Base-by-base conservation (phyloP, 495 filamentous ascomycete genomes). In the Xylaria palmicola region DNA sequence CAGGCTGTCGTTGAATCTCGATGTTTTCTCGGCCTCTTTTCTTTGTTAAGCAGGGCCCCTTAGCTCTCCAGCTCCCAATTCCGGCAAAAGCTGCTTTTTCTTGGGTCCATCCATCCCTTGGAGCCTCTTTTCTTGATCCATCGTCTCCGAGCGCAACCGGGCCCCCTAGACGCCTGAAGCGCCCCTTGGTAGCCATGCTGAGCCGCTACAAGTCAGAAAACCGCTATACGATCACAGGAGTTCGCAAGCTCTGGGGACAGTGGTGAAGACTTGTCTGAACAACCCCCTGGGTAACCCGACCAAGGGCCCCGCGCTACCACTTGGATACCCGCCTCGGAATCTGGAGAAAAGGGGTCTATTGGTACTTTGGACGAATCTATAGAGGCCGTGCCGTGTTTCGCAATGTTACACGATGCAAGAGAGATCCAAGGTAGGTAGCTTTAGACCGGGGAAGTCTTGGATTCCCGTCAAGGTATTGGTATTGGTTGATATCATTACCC, bases 1-100 rank as follows among this genome's bases (percentile, higher is more conserved):
- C 67, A 68, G 69, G 69, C 59, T 72, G 62, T 65, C 65, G 47
- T 70, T 72, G 34, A 65, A 63, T 63, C 56, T 60, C 63, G 36
- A 62, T 52, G 37, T 68, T 57, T 43, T 32, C 64, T 56, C 65
- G 59, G 10, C 50, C 26, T 36, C 29, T 37, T 60, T 34, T 58
- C 68, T 65, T 55, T 26, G 50, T 66, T 61, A 60, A 54, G 62
- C 43, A 59, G 65, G 60, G 53, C 62, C 56, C 51, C 65, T 26
- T 60, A 30, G 20, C 62, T 51, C 37, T 56, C 32, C 12, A 66
- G 62, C 63, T 65, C 58, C 56, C 52, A 22, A 29, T 51, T 48
- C 59, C 60, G 67, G 61, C 59, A 68, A 60, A 63, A 60, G 57
- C 54, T 61, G 60, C 44, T 59, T 55, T 51, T 51, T 61, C 58